A percentile compares a stretch with the other conserved stretches of the same genome.
Evolutionary conservation across 768 basidiomycete genomes (phyloP).

Genomic region (Dacryopinax spathularia): DNA sequence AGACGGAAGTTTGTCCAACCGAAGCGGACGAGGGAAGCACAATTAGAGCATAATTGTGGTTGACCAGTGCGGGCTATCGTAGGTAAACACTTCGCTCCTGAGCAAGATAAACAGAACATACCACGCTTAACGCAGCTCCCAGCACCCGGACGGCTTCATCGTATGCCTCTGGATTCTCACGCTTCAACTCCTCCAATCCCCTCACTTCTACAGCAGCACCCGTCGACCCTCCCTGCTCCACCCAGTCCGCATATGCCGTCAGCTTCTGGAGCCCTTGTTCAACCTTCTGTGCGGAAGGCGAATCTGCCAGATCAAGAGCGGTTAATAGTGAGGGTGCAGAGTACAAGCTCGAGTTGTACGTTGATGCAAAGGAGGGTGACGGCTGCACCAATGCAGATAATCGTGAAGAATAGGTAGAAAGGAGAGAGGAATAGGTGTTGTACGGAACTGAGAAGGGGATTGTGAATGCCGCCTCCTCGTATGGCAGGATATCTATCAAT

Average conservation of each 20-base stretch:
- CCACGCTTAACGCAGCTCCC: constrained; percentile 35
- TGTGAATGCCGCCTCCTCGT: constrained; percentile 37
- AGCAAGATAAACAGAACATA: constrained; percentile 28
- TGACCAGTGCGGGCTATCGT: background rate
- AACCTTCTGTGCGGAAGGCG: constrained; percentile 29
- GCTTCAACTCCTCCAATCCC: constrained; percentile 36
- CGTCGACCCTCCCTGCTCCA: constrained; percentile 23
- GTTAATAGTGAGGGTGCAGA: constrained; percentile 24
- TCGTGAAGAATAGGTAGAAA: constrained; percentile 45
- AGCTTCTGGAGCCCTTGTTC: constrained; percentile 33
- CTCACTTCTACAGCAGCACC: constrained; percentile 54
- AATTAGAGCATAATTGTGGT: constrained; percentile 6
- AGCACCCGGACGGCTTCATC: constrained; percentile 31
- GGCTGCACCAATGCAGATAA: constrained; percentile 27
- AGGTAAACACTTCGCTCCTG: constrained; percentile 24
- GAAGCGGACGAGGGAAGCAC: background rate
- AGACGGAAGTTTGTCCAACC: constrained; percentile 38
- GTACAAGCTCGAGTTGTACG: constrained; percentile 28
- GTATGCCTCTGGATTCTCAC: constrained; percentile 43
- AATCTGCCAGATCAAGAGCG: constrained; percentile 7
- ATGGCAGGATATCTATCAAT: constrained; percentile 35
- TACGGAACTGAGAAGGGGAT: constrained; percentile 12
- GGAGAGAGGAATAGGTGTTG: constrained; percentile 31
- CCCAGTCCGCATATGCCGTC: constrained; percentile 34
- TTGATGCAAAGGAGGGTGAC: constrained; percentile 21